Percentiles rank a stretch among this genome's conserved stretches.
Conservation (phyloP, 1,284 basidiomycete species). For the Lignosus rhinocerotis region DNA sequence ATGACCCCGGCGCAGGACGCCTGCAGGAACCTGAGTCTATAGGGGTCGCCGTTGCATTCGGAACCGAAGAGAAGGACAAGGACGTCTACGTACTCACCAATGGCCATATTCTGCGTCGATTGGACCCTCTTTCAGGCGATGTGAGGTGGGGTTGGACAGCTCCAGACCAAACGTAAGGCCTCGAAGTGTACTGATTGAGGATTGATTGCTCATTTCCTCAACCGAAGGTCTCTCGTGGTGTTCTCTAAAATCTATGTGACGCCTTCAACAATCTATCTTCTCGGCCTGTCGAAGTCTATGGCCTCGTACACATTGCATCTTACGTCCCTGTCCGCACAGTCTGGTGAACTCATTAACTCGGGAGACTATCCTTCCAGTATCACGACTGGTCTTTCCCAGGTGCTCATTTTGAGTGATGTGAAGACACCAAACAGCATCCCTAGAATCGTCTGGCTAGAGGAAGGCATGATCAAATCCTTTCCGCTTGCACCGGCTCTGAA, state of each 20-base stretch:
- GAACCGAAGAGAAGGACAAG: constrained; percentile 34
- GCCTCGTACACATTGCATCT: constrained; percentile 68
- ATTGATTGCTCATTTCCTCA: not conserved
- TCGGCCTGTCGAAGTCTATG: constrained; percentile 67
- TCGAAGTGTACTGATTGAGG: not conserved
- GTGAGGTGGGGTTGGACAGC: constrained; percentile 65
- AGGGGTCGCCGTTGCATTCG: constrained; percentile 45
- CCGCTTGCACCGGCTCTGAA: constrained; percentile 56
- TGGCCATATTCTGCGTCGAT: constrained; percentile 52
- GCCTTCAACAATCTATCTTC: constrained; percentile 56
- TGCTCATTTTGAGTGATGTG: constrained; percentile 38
- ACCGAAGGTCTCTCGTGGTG: constrained; percentile 58
- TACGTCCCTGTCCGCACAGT: constrained; percentile 54
- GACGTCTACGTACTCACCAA: constrained; percentile 60
- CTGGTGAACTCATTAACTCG: constrained; percentile 54
- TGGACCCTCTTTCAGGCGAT: constrained; percentile 51
- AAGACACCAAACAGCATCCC: constrained; percentile 31
- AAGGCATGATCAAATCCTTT: constrained; percentile 54
- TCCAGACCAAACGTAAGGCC: constrained; percentile 59
- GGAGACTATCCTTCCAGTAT: constrained; percentile 63
- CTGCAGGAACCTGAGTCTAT: constrained; percentile 51
- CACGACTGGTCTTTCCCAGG: constrained; percentile 44
- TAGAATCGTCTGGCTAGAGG: constrained; percentile 69
- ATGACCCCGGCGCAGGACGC: constrained; percentile 45
- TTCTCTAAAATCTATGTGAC: constrained; percentile 64